Base-by-base conservation (phyloP, 495 filamentous ascomycete species). In the Daldinia grandis region DNA sequence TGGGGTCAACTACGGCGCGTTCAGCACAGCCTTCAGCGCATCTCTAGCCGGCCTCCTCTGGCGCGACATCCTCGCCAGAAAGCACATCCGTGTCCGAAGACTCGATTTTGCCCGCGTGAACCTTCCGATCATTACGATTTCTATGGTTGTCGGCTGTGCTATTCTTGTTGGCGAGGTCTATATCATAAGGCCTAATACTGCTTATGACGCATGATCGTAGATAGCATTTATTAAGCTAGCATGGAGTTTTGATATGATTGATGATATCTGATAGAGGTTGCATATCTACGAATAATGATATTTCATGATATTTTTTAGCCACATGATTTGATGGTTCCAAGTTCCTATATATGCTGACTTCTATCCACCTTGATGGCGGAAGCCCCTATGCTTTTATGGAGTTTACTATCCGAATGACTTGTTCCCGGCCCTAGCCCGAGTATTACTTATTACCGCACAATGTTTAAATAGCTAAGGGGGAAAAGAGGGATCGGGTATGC, bases 1-100 rank as follows among this genome's bases (percentile, higher is more conserved):
- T 5, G 88, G 88, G 19, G 87, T 90, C 70, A 91, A 91, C 76
- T 90, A 84, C 64, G 89, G 89, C 47, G 89, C 89, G 14, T 91
- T 91, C 73, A 89, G 87, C 76, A 85, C 85, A 1, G 86, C 88
- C 0, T 89, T 91, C 74, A 89, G 86, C 67, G 89, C 88, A 7
- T 89, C 88, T 7, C 78, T 91, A 19, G 89, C 89, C 49, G 89
- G 89, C 2, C 76, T 91, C 12, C 78, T 91, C 4, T 91, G 89
- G 89, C 80, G 88, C 3, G 86, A 90, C 69, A 91, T 91, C 42
- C 82, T 91, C 5, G 75, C 73, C 4, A 81, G 87, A 37, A 91
- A 91, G 69, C 83, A 88, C 58, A 90, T 91, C 56, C 81, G 76
- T 35, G 86, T 91, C 1, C 72, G 81, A 4, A 76, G 82, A 8